Evolutionary conservation across 1,284 basidiomycete genomes (phyloP).

Genomic region (Tetrapyrgos nigripes): DNA sequence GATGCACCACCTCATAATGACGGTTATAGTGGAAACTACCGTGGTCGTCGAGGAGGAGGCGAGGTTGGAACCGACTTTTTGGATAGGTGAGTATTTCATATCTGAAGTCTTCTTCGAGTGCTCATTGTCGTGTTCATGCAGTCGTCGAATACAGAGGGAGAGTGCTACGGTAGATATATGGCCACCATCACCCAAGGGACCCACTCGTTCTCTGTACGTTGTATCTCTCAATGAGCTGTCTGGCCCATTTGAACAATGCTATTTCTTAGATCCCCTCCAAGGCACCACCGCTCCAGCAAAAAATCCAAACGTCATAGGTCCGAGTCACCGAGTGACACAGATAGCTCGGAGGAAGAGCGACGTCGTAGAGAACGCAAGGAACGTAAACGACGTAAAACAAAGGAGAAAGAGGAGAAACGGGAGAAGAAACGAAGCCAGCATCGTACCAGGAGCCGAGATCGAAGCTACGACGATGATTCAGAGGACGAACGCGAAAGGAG

Average conservation of each 20-base stretch:
- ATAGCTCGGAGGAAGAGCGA: constrained; percentile 65
- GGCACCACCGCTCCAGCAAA: constrained; percentile 57
- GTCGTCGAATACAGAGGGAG: constrained; percentile 80
- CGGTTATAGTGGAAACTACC: constrained; percentile 22
- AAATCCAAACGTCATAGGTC: constrained; percentile 67
- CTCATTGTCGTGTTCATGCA: no score
- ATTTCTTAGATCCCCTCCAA: constrained; percentile 55
- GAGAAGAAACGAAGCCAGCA: constrained; percentile 42
- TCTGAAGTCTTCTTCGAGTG: constrained; percentile 5
- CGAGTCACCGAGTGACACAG: constrained; percentile 54
- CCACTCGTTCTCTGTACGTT: constrained; percentile 63
- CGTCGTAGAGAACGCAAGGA: constrained; percentile 65
- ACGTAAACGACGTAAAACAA: constrained; percentile 61
- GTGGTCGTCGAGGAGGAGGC: constrained; percentile 34
- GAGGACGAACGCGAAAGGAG: constrained; percentile 43
- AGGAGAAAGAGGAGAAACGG: constrained; percentile 44
- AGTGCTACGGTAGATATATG: constrained; percentile 72
- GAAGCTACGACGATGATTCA: constrained; percentile 46
- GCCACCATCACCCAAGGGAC: constrained; percentile 85
- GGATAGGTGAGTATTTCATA: constrained; percentile 54
- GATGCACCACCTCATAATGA: constrained; percentile 6
- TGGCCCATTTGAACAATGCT: constrained; percentile 5
- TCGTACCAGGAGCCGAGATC: constrained; percentile 38
- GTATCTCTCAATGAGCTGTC: not conserved
- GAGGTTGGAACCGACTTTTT: constrained; percentile 52